Percentiles rank a stretch among this genome's conserved stretches.
phyloP scores from a whole-genome alignment of 202 grass and related monocot genomes.

The Elaeis oleifera region DNA sequence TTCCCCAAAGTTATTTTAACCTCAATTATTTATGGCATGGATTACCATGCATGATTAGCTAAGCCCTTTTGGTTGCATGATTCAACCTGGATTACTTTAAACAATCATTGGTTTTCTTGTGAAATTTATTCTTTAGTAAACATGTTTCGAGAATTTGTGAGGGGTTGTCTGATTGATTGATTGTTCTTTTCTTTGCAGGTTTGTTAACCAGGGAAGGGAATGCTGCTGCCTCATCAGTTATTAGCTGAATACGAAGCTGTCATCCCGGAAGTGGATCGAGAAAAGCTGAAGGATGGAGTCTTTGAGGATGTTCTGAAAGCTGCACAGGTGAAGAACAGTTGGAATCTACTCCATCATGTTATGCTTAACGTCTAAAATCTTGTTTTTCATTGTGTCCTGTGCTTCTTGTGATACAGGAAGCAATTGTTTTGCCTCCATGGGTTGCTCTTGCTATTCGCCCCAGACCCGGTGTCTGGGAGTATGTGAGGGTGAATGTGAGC shows the following conservation, averaged over 20 bases:
- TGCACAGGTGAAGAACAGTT: slow-evolving; percentile 50
- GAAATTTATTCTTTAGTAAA: not conserved
- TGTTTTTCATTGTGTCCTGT: not conserved
- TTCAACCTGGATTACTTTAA: too few species aligned
- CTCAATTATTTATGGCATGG: too few species aligned
- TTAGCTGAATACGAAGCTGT: slow-evolving; percentile 66
- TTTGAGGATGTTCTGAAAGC: slow-evolving; percentile 91
- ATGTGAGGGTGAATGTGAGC: slow-evolving; percentile 84
- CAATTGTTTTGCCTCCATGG: slow-evolving; percentile 77
- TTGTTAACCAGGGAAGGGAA: slow-evolving; percentile 83
- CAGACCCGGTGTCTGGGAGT: slow-evolving; percentile 94
- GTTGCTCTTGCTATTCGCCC: slow-evolving; percentile 90
- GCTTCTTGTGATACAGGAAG: slow-evolving; percentile 50
- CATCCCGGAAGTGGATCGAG: slow-evolving; percentile 65
- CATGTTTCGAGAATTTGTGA: not conserved
- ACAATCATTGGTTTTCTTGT: not conserved
- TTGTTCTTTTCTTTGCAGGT: slow-evolving; percentile 21
- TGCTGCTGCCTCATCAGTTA: slow-evolving; percentile 92
- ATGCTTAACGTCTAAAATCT: not conserved
- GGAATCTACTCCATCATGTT: not conserved
- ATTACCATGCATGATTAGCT: too few species aligned
- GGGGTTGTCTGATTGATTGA: not conserved
- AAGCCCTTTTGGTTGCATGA: too few species aligned
- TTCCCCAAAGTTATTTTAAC: too few species aligned
- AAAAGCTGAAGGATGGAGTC: slow-evolving; percentile 88